These are phyloP conservation scores for Cladobotryum mycophilum DNA, from an alignment of 2,329 filamentous ascomycete species.

Conservation along the genomic window DNA sequence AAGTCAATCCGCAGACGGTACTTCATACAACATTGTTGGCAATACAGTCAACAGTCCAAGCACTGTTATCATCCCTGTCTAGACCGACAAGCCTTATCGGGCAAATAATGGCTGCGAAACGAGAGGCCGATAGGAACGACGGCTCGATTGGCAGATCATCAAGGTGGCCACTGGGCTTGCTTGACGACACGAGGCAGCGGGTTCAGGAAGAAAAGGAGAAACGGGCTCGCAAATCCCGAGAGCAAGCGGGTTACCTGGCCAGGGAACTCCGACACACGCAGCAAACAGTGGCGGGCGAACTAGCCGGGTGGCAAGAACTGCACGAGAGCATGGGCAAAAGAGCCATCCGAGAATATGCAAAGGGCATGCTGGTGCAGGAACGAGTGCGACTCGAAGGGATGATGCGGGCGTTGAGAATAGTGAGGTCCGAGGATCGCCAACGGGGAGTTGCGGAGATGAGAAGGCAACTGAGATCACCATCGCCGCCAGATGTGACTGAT, in stretches of 20 bases:
- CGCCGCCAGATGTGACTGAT: background rate
- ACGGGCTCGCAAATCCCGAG: constrained; percentile 62
- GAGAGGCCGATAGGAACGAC: constrained; percentile 71
- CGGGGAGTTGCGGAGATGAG: background rate
- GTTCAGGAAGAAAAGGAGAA: constrained; percentile 79
- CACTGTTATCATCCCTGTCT: constrained; percentile 71
- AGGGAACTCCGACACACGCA: constrained; percentile 86
- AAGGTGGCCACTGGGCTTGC: constrained; percentile 71
- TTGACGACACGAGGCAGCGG: constrained; percentile 82
- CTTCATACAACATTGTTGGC: constrained; percentile 74
- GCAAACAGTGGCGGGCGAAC: constrained; percentile 82
- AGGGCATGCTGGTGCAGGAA: constrained; percentile 73
- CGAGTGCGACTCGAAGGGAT: constrained; percentile 73
- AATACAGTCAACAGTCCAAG: constrained; percentile 76
- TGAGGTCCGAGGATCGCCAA: constrained; percentile 28
- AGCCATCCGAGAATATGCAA: constrained; percentile 70
- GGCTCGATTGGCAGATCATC: constrained; percentile 67
- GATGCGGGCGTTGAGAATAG: constrained; percentile 66
- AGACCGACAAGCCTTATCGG: constrained; percentile 73
- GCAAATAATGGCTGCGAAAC: constrained; percentile 66
- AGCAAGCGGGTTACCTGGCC: constrained; percentile 67
- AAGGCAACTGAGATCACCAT: constrained; percentile 2
- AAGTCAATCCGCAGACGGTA: constrained; percentile 64
- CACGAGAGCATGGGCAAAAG: constrained; percentile 70
- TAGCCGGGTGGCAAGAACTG: constrained; percentile 91